Base-by-base conservation (phyloP, 164 flowering plant genomes). In the Umbellularia californica region DNA sequence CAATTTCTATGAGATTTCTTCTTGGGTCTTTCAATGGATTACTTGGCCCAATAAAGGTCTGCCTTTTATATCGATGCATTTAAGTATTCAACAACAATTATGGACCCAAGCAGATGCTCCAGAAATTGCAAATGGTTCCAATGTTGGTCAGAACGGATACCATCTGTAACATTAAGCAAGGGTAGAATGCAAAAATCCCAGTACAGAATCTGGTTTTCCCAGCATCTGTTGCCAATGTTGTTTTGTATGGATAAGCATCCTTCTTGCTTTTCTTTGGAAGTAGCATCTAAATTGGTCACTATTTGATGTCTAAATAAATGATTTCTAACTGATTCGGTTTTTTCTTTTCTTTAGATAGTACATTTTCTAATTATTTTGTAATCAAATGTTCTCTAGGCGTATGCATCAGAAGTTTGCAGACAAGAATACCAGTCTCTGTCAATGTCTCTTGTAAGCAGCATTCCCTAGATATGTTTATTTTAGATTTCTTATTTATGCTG, bases 41-140 rank as follows among this genome's bases (percentile, higher is more conserved):
- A 78, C 87, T 93, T 76, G 96, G 98, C 58, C 91, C 97, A 74
- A 81, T 89, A 64, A 89, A 83, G 90, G 96, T 90, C 77, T 66
- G 33, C 7, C 10, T 13, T 27, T 6, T 28, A 25, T 13, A 28
- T 17, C 50, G 15, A 28, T 20, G 13, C 28, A 65, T 41, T 41
- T 41, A 5, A 41, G 47, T 41, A 7, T 55, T 55, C n/a, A 15
- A 20, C n/a, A 55, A 15, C n/a, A 15, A 3, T 55, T 55, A 17
- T 1, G 60, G n/a, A 55, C 60, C 3, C 5, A 55, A 19, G 17
- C 20, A 1, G 20, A 55, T 55, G 60, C n/a, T 55, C 19, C 60
- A 67, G 7, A 67, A 67, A 24, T 64, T 64, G 27, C 13, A 22
- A 64, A n/a, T 64, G 63, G 63, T 17, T 14, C 13, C n/a, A n/a